These are phyloP conservation scores for Telfairia occidentalis DNA, from an alignment of 331 rosid species.

Conservation along the genomic window DNA sequence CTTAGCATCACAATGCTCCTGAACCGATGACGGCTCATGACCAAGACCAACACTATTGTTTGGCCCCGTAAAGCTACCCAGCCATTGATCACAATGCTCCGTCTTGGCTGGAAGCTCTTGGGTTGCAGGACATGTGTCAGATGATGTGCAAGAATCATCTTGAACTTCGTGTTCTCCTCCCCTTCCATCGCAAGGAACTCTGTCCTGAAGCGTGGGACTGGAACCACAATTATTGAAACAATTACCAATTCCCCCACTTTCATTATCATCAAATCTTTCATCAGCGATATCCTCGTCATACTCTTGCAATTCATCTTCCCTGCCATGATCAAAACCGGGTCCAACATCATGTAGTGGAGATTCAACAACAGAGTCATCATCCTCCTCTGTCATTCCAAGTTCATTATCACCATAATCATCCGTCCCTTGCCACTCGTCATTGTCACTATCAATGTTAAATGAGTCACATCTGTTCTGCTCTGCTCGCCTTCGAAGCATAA, in stretches of 20 bases:
- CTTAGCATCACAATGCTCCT: conserved; percentile 59
- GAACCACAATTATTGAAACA: conserved; percentile 17
- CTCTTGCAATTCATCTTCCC: conserved; percentile 27
- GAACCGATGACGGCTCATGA: conserved; percentile 31
- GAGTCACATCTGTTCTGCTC: conserved; percentile 62
- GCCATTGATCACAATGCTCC: conserved; percentile 41
- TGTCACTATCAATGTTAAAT: conserved; percentile 62
- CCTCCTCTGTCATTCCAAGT: conserved; percentile 37
- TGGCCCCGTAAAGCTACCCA: conserved; percentile 28
- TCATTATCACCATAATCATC: conserved; percentile 45
- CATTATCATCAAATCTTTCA: conserved; percentile 9
- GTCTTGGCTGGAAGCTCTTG: conserved; percentile 31
- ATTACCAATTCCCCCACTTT: conserved; percentile 10
- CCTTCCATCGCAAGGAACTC: conserved; percentile 23
- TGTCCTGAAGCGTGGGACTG: conserved; percentile 18
- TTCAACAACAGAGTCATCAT: conserved; percentile 56
- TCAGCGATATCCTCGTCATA: conserved; percentile 27
- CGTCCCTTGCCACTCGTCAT: conserved; percentile 67
- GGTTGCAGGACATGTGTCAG: conserved; percentile 24
- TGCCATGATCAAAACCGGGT: conserved; percentile 13
- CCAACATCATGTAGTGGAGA: conserved; percentile 37
- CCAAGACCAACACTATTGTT: conserved; percentile 24
- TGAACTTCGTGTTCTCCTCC: conserved; percentile 34
- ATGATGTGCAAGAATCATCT: conserved; percentile 49
- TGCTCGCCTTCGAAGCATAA: conserved; percentile 67